Conservation (phyloP, 306 rosid genomes). For the Fragaria ananassa region DNA sequence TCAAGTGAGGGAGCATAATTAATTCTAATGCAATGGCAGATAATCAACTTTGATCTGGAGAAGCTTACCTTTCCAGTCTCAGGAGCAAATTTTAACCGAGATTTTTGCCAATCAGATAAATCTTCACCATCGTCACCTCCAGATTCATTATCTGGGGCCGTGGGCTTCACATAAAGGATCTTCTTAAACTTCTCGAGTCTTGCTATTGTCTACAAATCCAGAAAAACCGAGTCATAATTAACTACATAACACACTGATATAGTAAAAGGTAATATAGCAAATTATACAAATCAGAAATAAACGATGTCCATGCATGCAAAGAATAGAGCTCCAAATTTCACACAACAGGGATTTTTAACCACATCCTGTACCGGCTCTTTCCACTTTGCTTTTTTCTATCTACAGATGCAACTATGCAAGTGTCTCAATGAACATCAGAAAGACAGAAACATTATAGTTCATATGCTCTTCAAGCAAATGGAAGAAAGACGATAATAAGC, state of each 20-base stretch:
- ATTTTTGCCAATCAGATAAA: constrained; percentile 70
- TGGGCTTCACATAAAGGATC: constrained; percentile 36
- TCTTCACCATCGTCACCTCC: constrained; percentile 44
- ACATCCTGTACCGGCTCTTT: neutral
- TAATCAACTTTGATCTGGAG: neutral
- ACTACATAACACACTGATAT: neutral
- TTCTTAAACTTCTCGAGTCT: constrained; percentile 72
- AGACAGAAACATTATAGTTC: neutral
- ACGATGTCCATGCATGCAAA: neutral
- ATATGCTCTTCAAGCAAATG: neutral
- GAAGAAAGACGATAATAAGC: neutral
- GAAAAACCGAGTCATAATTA: neutral
- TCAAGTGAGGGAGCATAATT: constrained; percentile 9
- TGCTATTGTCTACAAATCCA: constrained; percentile 58
- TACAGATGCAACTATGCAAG: neutral
- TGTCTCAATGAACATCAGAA: neutral
- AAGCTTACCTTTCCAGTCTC: constrained; percentile 66
- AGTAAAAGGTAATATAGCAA: neutral
- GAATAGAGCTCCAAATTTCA: constrained; percentile 16
- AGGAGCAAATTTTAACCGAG: constrained; percentile 52
- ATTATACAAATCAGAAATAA: neutral
- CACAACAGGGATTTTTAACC: neutral
- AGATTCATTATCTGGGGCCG: constrained; percentile 34
- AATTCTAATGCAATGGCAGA: constrained; percentile 4
- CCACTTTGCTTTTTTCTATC: neutral